phyloP scores from a whole-genome alignment of 2,329 filamentous ascomycete genomes.

The Pseudonectria buxi region DNA sequence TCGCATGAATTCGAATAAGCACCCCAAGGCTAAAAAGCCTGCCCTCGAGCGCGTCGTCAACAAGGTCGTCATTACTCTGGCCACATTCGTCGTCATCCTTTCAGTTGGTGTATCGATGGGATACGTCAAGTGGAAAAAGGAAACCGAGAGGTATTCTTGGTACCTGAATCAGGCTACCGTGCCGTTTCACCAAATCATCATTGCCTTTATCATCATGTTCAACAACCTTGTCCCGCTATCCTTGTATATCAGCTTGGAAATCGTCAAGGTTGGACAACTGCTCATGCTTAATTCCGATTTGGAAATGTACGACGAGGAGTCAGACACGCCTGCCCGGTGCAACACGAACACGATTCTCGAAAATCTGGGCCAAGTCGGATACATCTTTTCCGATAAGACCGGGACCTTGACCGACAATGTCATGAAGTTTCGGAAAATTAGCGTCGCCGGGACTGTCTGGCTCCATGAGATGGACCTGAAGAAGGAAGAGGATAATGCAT shows the following conservation, averaged over 20 bases:
- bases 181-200: slow-evolving; percentile 73
- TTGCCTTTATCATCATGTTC: slow-evolving; percentile 92
- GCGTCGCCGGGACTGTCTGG: slow-evolving; percentile 83
- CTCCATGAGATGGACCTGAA: slow-evolving; percentile 68
- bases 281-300: slow-evolving; percentile 72
- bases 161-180: slow-evolving; percentile 68
- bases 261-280: slow-evolving; percentile 75
- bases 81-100: slow-evolving; percentile 71
- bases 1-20: slow-evolving; percentile 86
- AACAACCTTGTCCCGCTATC: slow-evolving; percentile 92
- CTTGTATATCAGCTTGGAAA: slow-evolving; percentile 83
- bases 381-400: slow-evolving; percentile 92
- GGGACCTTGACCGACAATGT: slow-evolving; percentile 90
- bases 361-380: slow-evolving; percentile 83
- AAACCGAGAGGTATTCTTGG: slow-evolving; percentile 64
- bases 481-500: slow-evolving; percentile 27
- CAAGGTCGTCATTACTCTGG: slow-evolving; percentile 73
- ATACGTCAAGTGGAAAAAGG: slow-evolving; percentile 68
- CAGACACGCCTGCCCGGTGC: slow-evolving; percentile 79
- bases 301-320: slow-evolving; percentile 83
- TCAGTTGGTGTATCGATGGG: slow-evolving; percentile 75
- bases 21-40: slow-evolving; percentile 77
- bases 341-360: slow-evolving; percentile 94
- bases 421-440: slow-evolving; percentile 93
- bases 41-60: slow-evolving; percentile 71